A percentile compares a stretch with the other conserved stretches of the same genome.
Evolutionary conservation across 140 eudicot species (phyloP).

Genomic region (Stevia rebaudiana): DNA sequence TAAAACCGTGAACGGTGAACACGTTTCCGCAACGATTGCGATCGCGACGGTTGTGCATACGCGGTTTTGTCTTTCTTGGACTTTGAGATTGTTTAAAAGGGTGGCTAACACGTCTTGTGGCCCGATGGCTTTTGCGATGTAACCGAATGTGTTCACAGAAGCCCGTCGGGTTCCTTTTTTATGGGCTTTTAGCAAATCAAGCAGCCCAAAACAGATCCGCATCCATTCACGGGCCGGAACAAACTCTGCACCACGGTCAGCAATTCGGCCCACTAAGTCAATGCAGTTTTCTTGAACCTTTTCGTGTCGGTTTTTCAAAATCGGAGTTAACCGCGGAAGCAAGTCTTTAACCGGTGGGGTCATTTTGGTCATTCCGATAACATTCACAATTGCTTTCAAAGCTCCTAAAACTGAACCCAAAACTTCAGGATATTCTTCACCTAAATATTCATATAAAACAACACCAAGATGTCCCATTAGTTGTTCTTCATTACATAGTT

Average conservation of each 20-base stretch:
- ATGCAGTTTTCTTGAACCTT: constrained; percentile 95
- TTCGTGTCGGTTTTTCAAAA: constrained; percentile 88
- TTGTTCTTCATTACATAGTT: constrained; percentile 83
- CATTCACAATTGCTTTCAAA: constrained; percentile 76
- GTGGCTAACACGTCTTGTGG: constrained; percentile 97
- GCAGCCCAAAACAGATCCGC: constrained; percentile 95
- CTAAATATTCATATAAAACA: constrained; percentile 78
- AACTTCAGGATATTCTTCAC: constrained; percentile 95
- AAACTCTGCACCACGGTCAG: constrained; percentile 95
- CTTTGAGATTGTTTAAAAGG: constrained; percentile 77
- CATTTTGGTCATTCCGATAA: constrained; percentile 90
- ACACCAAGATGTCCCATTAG: constrained; percentile 96
- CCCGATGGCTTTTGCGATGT: constrained; percentile 94
- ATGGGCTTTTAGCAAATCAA: constrained; percentile 97
- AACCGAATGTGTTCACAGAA: constrained; percentile 90
- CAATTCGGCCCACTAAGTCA: constrained; percentile 88
- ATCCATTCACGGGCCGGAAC: constrained; percentile 99
- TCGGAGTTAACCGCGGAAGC: constrained; percentile 78
- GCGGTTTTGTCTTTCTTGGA: constrained; percentile 96
- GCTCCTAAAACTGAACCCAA: constrained; percentile 92
- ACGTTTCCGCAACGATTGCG: constrained; percentile 98
- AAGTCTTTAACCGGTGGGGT: constrained; percentile 89
- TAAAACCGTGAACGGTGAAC: constrained; percentile 86
- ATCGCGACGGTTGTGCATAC: constrained; percentile 99
- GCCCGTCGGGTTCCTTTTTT: constrained; percentile 93